Evolutionary conservation across 2,329 filamentous ascomycete genomes (phyloP).

Genomic region (Fusarium liriodendri): DNA sequence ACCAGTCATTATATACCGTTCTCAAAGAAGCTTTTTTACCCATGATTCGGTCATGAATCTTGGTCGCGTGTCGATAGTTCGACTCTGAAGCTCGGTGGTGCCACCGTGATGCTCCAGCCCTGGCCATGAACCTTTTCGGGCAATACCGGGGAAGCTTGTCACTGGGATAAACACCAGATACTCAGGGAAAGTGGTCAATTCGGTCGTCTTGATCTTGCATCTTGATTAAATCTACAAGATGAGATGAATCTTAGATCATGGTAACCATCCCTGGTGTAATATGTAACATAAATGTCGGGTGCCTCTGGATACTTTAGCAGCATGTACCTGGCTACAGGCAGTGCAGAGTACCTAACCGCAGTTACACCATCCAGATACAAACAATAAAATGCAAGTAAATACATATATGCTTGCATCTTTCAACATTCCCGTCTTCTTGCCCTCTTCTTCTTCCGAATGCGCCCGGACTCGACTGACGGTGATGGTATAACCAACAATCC

Average conservation of each 20-base stretch:
- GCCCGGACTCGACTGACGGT: background rate
- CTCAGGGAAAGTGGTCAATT: background rate
- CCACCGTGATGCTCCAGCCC: conserved; percentile 29
- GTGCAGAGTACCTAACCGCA: background rate
- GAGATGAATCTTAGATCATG: background rate
- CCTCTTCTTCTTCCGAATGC: background rate
- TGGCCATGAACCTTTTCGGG: conserved; percentile 29
- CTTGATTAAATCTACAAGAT: background rate
- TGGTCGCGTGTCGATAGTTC: conserved; percentile 38
- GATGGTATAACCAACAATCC: background rate
- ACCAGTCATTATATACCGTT: conserved; percentile 29
- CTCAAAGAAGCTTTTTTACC: background rate
- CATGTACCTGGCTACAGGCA: background rate
- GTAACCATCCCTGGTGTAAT: background rate
- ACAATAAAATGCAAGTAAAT: background rate
- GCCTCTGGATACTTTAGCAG: background rate
- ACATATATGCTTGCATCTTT: background rate
- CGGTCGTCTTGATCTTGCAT: background rate
- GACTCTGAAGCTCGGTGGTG: conserved; percentile 37
- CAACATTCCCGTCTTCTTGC: background rate
- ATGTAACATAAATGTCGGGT: background rate
- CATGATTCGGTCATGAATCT: conserved; percentile 14
- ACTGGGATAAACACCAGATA: background rate
- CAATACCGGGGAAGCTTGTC: conserved; percentile 22
- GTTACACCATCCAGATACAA: background rate